Percentiles rank a stretch among this genome's conserved stretches.
These are phyloP conservation scores for Saccharomycodes ludwigii DNA, from an alignment of 805 yeast genomes.

Conservation along the genomic window DNA sequence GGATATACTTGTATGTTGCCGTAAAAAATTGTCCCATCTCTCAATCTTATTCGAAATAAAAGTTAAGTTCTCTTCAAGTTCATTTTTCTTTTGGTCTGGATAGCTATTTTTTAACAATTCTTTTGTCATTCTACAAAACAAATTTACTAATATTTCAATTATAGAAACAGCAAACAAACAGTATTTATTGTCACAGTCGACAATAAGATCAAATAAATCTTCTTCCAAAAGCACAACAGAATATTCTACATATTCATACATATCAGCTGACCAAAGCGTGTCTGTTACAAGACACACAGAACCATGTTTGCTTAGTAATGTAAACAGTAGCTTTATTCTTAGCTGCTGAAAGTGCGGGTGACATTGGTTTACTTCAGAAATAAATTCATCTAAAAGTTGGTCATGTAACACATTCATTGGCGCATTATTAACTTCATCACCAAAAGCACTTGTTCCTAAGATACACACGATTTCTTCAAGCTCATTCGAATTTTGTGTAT, in stretches of 20 bases:
- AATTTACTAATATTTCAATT: slow-evolving; percentile 35
- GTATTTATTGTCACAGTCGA: slow-evolving; percentile 5
- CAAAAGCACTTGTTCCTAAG: slow-evolving; percentile 19
- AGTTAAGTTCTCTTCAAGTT: slow-evolving; percentile 22
- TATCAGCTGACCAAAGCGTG: slow-evolving; percentile 27
- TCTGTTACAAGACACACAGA: slow-evolving; percentile 25
- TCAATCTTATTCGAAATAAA: slow-evolving; percentile 16
- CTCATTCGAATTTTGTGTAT: slow-evolving; percentile 1
- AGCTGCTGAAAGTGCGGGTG: slow-evolving; percentile 27
- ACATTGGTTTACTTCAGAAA: slow-evolving; percentile 17
- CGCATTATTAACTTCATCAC: slow-evolving; percentile 11
- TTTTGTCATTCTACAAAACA: slow-evolving; percentile 24
- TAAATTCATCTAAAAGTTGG: slow-evolving; percentile 13
- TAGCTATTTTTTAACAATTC: slow-evolving; percentile 23
- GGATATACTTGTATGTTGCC: no score
- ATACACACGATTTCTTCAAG: slow-evolving; percentile 7
- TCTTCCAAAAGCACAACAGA: slow-evolving; percentile 20
- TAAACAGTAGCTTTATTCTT: slow-evolving; percentile 21
- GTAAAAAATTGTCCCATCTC: no score
- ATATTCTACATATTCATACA: slow-evolving; percentile 24
- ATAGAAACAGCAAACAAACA: slow-evolving; percentile 23
- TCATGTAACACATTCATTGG: slow-evolving; percentile 10
- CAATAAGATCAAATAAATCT: slow-evolving; percentile 13
- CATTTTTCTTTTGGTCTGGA: slow-evolving; percentile 20
- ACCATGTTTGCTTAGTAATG: slow-evolving; percentile 12